phyloP scores from a whole-genome alignment of 2,329 filamentous ascomycete species.

The Hypomyces perniciosus region DNA sequence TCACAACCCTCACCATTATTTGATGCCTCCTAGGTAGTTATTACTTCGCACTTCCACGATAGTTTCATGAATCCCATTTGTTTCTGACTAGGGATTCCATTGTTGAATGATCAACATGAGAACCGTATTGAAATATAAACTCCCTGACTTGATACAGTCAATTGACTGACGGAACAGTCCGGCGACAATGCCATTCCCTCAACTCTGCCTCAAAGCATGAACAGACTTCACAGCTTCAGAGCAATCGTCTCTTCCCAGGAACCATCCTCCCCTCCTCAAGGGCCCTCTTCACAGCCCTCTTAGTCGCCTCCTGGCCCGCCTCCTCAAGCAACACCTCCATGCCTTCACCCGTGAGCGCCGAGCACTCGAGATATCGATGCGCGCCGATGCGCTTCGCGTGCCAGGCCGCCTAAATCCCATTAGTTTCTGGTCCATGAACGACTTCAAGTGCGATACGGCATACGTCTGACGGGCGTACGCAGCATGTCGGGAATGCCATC shows the following conservation, averaged over 20 bases:
- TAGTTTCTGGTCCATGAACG: not conserved
- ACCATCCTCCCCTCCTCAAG: conserved; percentile 5
- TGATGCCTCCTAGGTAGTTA: no score
- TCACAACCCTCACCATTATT: no score
- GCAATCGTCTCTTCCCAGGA: conserved; percentile 16
- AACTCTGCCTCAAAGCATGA: not conserved
- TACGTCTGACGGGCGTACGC: conserved; percentile 26
- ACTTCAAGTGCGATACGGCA: not conserved
- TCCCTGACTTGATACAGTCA: no score
- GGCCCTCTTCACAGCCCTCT: conserved; percentile 15
- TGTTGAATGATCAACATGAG: no score
- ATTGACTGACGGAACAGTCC: not conserved
- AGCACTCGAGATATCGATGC: conserved; percentile 29
- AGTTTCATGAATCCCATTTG: no score
- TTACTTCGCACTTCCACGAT: no score
- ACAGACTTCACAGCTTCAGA: conserved; percentile 3
- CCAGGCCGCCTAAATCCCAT: conserved; percentile 23
- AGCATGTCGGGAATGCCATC: conserved; percentile 21
- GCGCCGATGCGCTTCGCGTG: conserved; percentile 27
- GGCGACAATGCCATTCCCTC: not conserved
- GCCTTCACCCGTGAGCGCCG: conserved; percentile 31
- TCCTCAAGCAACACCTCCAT: conserved; percentile 26
- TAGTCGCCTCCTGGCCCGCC: conserved; percentile 19
- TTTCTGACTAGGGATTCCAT: no score
- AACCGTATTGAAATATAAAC: no score